Evolutionary conservation across 352 stramenopile genomes (phyloP).

Genomic region (Phytophthora macrochlamydospora): DNA sequence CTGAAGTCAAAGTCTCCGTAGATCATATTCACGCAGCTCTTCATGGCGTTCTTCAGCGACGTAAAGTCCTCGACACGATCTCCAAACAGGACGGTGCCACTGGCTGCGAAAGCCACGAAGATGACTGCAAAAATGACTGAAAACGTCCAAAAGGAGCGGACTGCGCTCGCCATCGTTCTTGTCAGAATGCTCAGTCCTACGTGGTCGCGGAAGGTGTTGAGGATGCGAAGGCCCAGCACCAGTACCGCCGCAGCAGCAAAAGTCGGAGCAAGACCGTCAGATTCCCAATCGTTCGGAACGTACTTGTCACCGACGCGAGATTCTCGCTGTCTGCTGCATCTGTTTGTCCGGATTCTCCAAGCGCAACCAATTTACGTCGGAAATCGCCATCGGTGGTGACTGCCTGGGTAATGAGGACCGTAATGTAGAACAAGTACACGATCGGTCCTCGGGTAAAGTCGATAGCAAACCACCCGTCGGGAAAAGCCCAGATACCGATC

Average conservation of each 20-base stretch:
- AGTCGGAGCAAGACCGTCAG: constrained; percentile 41
- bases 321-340: constrained; percentile 17
- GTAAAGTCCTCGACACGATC: constrained; percentile 57
- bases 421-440: constrained; percentile 47
- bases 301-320: constrained; percentile 21
- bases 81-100: constrained; percentile 57
- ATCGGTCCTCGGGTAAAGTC: constrained; percentile 29
- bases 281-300: constrained; percentile 36
- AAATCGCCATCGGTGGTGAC: constrained; percentile 44
- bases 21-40: constrained; percentile 74
- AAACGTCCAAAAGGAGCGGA: constrained; percentile 58
- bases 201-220: constrained; percentile 62
- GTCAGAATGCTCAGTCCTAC: constrained; percentile 62
- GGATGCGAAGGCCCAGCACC: constrained; percentile 40
- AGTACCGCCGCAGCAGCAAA: constrained; percentile 41
- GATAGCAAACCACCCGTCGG: constrained; percentile 37
- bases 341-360: constrained; percentile 36
- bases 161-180: constrained; percentile 50
- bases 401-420: constrained; percentile 43
- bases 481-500: constrained; percentile 40
- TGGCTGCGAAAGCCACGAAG: constrained; percentile 55
- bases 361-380: constrained; percentile 42
- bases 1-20: constrained; percentile 71
- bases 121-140: constrained; percentile 63
- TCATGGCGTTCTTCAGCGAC: constrained; percentile 43